These are phyloP conservation scores for Boletus sensibilis DNA, from an alignment of 768 basidiomycete genomes.

Conservation along the genomic window DNA sequence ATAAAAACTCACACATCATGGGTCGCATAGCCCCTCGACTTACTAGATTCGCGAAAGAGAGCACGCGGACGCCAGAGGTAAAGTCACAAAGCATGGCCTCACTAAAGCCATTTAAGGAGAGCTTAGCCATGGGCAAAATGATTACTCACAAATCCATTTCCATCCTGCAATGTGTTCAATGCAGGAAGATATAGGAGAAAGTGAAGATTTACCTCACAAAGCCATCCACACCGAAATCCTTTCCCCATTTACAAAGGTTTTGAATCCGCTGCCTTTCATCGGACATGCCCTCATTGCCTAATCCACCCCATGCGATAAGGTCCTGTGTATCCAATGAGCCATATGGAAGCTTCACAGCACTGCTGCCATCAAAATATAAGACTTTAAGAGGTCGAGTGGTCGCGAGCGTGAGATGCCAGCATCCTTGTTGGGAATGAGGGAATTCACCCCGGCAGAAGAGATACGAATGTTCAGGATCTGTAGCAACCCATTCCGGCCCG, in stretches of 20 bases:
- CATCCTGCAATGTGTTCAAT: slow-evolving; percentile 20
- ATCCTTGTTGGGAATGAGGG: neutral
- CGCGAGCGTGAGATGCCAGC: slow-evolving; percentile 20
- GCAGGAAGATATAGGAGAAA: neutral
- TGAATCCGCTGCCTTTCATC: slow-evolving; percentile 38
- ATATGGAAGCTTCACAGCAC: slow-evolving; percentile 41
- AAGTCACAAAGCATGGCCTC: slow-evolving; percentile 40
- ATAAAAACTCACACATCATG: neutral
- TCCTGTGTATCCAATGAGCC: slow-evolving; percentile 50
- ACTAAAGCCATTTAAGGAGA: slow-evolving; percentile 15
- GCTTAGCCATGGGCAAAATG: neutral
- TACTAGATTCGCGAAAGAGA: slow-evolving; percentile 20
- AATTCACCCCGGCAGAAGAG: slow-evolving; percentile 33
- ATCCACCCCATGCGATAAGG: slow-evolving; percentile 42
- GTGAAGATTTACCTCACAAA: slow-evolving; percentile 39
- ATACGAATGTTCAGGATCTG: slow-evolving; percentile 38
- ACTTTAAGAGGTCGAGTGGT: slow-evolving; percentile 39
- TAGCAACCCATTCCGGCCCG: slow-evolving; percentile 34
- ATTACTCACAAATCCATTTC: slow-evolving; percentile 33
- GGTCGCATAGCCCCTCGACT: neutral
- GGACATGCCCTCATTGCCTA: slow-evolving; percentile 13
- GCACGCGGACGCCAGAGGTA: slow-evolving; percentile 25
- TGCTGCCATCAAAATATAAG: slow-evolving; percentile 53
- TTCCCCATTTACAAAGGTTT: slow-evolving; percentile 46
- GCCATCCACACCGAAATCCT: slow-evolving; percentile 41